Base-by-base conservation (phyloP, 257 asterid genomes). In the Marsdenia floribunda region DNA sequence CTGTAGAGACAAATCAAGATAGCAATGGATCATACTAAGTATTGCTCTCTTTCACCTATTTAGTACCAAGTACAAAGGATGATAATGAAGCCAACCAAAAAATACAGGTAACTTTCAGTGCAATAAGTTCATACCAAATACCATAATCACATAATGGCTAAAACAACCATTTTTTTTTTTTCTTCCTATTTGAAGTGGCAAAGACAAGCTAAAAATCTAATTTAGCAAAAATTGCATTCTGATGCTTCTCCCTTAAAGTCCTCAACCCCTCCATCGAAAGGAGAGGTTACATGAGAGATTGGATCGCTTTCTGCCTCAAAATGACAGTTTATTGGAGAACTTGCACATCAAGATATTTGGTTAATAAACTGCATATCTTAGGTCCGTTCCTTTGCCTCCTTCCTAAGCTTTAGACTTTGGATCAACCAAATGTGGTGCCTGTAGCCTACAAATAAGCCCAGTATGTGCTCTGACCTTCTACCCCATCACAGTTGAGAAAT, bases 1-100 rank as follows among this genome's bases (percentile, higher is more conserved):
- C 99, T 96, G 89, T 71, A 84, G 76, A 80, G 77, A 80, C 53
- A 46, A 50, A 76, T 6, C 53, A 78, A 75, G 72, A 74, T 78
- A 44, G 76, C 71, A 76, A 35, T 71, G 64, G 77, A 46, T 73
- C 79, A 78, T 82, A 72, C 52, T 46, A 68, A 21, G 42, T 29
- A 24, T n/a, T 16, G 75, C 33, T 35, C 53, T 29, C 26, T 22
- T 61, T 60, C 63, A 52, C 21, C 74, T 11, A 22, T 19, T 78
- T 54, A 61, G 22, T 46, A 19, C 52, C 70, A 9, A 1, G 44
- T 24, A 15, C 40, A 40, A 50, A 7, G 21, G 42, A 47, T 57
- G 12, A 5, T 21, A 7, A 46, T 3, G 50, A 42, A 58, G 65
- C 64, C 54, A 38, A 6, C 22, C 42, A 29, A 63, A 40, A 12